These are phyloP conservation scores for Gleditsia sinensis DNA, from an alignment of 306 rosid genomes.

Conservation along the genomic window DNA sequence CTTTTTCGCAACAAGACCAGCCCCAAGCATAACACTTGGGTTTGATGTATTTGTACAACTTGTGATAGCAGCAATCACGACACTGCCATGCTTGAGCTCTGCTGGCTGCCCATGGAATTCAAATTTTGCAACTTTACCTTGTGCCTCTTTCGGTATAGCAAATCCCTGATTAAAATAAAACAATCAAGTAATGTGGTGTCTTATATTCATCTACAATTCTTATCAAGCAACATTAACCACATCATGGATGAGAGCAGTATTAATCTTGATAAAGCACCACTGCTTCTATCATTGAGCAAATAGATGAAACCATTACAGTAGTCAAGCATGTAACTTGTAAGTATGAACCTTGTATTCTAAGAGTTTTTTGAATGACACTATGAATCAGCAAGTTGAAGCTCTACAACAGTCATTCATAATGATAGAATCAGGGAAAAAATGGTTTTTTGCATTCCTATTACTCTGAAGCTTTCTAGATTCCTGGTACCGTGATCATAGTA, in stretches of 20 bases:
- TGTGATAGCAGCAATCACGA: constrained; percentile 97
- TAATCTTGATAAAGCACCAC: neutral
- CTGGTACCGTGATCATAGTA: neutral
- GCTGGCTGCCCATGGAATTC: constrained; percentile 88
- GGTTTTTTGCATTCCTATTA: constrained; percentile 14
- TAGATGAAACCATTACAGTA: neutral
- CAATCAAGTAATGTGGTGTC: neutral
- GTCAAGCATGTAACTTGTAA: neutral
- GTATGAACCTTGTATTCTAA: neutral
- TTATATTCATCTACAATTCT: neutral
- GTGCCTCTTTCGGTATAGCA: constrained; percentile 84
- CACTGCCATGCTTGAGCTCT: constrained; percentile 90
- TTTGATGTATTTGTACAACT: constrained; percentile 98
- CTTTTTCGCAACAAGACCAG: constrained; percentile 93
- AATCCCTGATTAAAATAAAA: constrained; percentile 65
- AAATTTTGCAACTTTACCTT: constrained; percentile 80
- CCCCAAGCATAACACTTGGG: constrained; percentile 99
- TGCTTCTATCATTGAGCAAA: neutral
- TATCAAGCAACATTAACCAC: neutral
- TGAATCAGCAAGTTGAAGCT: constrained; percentile 25
- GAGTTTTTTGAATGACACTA: constrained; percentile 9
- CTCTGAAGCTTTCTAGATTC: neutral
- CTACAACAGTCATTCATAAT: constrained; percentile 25
- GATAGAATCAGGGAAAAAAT: constrained; percentile 3
- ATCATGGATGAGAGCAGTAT: neutral